These are phyloP conservation scores for Fistulina hepatica DNA, from an alignment of 1,284 basidiomycete genomes.

Conservation along the genomic window DNA sequence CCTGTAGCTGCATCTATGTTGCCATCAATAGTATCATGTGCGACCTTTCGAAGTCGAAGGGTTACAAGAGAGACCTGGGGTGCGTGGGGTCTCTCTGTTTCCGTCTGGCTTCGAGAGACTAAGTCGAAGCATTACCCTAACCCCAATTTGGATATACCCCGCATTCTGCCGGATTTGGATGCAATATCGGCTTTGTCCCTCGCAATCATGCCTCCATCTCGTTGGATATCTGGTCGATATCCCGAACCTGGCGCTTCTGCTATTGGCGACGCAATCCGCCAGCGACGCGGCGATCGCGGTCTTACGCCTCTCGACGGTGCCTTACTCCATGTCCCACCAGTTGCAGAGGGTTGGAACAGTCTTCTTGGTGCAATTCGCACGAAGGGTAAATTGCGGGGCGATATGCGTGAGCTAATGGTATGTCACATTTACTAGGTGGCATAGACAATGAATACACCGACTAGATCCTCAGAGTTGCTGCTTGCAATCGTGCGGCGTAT, in stretches of 20 bases:
- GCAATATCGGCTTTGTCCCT: conserved; percentile 1
- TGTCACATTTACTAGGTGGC: conserved; percentile 9
- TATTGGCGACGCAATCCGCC: conserved; percentile 35
- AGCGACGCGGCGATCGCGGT: conserved; percentile 33
- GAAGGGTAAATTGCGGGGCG: conserved; percentile 34
- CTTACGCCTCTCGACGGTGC: conserved; percentile 37
- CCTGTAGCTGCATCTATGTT: no score
- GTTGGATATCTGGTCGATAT: conserved; percentile 32
- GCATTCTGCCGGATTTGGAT: no score
- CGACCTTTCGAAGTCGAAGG: no score
- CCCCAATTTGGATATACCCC: no score
- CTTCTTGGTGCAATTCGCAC: conserved; percentile 39
- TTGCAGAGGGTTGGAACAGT: conserved; percentile 41
- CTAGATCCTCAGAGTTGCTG: conserved; percentile 43
- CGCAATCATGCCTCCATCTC: conserved; percentile 17
- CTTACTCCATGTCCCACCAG: conserved; percentile 35
- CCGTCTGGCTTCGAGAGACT: no score
- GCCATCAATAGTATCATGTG: no score
- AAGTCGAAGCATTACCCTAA: no score
- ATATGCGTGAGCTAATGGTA: conserved; percentile 43
- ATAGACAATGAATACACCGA: background rate
- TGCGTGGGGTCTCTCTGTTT: no score
- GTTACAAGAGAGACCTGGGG: no score
- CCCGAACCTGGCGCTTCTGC: conserved; percentile 29
- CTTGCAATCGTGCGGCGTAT: conserved; percentile 38